Percentiles rank a stretch among this genome's conserved stretches.
phyloP scores from a whole-genome alignment of 495 filamentous ascomycete species.

The Penicillium riverlandense region DNA sequence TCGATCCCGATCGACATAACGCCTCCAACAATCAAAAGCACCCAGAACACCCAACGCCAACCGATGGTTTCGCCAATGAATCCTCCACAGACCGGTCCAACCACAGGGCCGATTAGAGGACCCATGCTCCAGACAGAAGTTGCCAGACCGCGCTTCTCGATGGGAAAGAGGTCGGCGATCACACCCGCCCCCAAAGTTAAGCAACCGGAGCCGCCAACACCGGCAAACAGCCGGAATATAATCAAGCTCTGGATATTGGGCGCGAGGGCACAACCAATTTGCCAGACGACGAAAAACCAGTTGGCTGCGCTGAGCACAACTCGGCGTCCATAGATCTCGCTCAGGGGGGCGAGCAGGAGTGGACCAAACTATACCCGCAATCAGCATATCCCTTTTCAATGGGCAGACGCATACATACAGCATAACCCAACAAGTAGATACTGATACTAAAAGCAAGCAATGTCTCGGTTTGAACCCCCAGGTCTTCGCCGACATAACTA shows the following conservation, averaged over 20 bases:
- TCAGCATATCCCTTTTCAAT: not conserved
- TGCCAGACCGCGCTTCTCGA: constrained; percentile 41
- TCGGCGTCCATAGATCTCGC: constrained; percentile 53
- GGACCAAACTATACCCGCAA: constrained; percentile 24
- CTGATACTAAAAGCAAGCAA: constrained; percentile 46
- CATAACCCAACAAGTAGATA: constrained; percentile 54
- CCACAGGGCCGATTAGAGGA: constrained; percentile 39
- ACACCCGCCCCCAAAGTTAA: constrained; percentile 48
- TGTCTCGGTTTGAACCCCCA: constrained; percentile 48
- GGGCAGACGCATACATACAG: constrained; percentile 20
- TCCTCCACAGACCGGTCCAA: constrained; percentile 43
- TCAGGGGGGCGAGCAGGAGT: constrained; percentile 35
- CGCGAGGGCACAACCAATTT: constrained; percentile 42
- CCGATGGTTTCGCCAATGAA: constrained; percentile 42
- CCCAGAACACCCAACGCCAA: constrained; percentile 52
- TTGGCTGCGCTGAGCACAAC: constrained; percentile 42
- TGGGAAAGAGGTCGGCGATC: constrained; percentile 46
- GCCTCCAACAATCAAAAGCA: constrained; percentile 38
- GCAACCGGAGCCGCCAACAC: constrained; percentile 39
- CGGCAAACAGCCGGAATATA: constrained; percentile 46
- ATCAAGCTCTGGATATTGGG: constrained; percentile 40
- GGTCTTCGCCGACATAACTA: constrained; percentile 44
- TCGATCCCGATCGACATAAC: constrained; percentile 27
- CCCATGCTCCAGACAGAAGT: constrained; percentile 17
- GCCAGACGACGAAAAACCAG: constrained; percentile 44